A percentile compares a stretch with the other conserved stretches of the same genome.
These are phyloP conservation scores for Talaromyces sp. DNA, from an alignment of 2,329 filamentous ascomycete genomes.

Conservation along the genomic window DNA sequence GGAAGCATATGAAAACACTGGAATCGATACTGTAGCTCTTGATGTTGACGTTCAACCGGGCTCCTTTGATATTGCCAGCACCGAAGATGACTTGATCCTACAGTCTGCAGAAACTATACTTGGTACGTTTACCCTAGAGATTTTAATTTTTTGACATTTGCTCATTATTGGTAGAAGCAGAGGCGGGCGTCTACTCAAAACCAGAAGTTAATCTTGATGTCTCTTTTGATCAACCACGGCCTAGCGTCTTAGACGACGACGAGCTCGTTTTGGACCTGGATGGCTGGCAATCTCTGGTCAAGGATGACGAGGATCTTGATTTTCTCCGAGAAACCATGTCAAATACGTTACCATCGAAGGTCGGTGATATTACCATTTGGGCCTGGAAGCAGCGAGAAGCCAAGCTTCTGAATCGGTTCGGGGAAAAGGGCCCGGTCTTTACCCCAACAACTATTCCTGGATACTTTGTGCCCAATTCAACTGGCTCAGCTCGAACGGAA, in stretches of 20 bases:
- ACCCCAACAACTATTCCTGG: constrained; percentile 56
- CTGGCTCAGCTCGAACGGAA: constrained; percentile 86
- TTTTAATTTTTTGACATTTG: neutral
- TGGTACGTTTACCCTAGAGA: constrained; percentile 5
- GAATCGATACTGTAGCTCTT: constrained; percentile 55
- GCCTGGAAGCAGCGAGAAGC: constrained; percentile 70
- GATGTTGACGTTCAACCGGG: constrained; percentile 31
- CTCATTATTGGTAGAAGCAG: constrained; percentile 1
- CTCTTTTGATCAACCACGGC: constrained; percentile 56
- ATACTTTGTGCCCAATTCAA: constrained; percentile 79
- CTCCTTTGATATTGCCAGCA: constrained; percentile 2
- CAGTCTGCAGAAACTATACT: constrained; percentile 1
- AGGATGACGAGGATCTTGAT: constrained; percentile 64
- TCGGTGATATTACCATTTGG: constrained; percentile 61
- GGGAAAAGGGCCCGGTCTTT: constrained; percentile 52
- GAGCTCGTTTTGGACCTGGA: constrained; percentile 64
- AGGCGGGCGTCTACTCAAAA: constrained; percentile 23
- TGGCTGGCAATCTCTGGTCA: constrained; percentile 65
- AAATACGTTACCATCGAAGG: constrained; percentile 44
- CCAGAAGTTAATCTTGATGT: constrained; percentile 59
- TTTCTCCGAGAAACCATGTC: constrained; percentile 54
- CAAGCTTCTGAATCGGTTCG: constrained; percentile 63
- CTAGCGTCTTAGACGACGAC: constrained; percentile 65
- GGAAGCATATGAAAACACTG: constrained; percentile 78
- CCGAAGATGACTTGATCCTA: constrained; percentile 7